Base-by-base conservation (phyloP, 768 basidiomycete genomes). In the Coprinopsis strossmayeri region DNA sequence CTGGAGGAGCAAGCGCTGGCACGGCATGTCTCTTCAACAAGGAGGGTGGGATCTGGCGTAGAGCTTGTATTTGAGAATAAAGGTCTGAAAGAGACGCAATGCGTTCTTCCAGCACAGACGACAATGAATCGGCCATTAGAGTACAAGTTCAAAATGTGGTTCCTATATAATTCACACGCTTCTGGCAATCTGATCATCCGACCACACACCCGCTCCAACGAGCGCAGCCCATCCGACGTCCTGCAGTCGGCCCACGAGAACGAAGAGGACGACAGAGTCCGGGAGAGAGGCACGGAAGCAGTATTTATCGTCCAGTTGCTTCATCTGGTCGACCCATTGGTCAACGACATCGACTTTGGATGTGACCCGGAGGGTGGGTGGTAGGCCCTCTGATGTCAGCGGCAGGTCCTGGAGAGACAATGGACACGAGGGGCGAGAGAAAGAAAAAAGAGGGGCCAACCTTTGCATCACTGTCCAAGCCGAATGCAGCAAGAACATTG, bases 11-110 rank as follows among this genome's bases (percentile, higher is more conserved):
- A 4, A 24, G 50, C 11, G 24, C 44, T 17, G 30, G 43, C 18
- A 11, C 43, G 3, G 43, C 4, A 3, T 28, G 66, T 1, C 70
- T 64, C 42, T 65, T 67, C 26, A 80, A 66, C 1, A 81, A 67
- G 23, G 63, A 49, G 1, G 69, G 57, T 2, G 80, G 78, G 9
- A 76, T 64, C 39, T 71, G 69, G 10, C 79, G 72, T 5, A 79
- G 52, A 0, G 64, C 49, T 26, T 74, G 70, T 7, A 82, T 51
- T 3, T 72, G 69, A 41, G 53, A 64, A 37, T 74, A 69, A 17
- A 79, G 58, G 27, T 77, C 72, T 7, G 70, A 67, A 13, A 81
- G 64, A 1, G 69, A 60, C 48, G 76, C 66, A 20, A 81, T 71
- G 54, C 72, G 72, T 3, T 60, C 65, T 51, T 72, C 65, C 34